phyloP scores from a whole-genome alignment of 352 stramenopile species.

The Globisporangium okanoganense region DNA sequence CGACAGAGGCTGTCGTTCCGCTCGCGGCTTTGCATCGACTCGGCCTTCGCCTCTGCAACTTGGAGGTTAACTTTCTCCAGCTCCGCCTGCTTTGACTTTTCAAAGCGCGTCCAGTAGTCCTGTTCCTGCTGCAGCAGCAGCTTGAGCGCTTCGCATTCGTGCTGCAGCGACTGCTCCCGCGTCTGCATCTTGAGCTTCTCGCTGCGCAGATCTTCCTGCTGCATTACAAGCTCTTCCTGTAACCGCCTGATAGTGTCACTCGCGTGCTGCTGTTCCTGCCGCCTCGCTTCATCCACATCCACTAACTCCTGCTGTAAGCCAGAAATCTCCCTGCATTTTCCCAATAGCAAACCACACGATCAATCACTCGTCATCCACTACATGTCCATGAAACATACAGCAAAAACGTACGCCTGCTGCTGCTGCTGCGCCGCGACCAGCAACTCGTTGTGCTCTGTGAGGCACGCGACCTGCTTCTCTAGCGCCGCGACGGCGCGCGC shows the following conservation, averaged over 20 bases:
- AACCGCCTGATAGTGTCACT: constrained; percentile 15
- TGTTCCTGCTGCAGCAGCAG: constrained; percentile 45
- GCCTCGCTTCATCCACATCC: constrained; percentile 14
- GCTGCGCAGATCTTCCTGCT: constrained; percentile 14
- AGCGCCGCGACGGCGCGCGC: constrained; percentile 39
- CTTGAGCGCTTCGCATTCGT: constrained; percentile 38
- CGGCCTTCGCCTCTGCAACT: constrained; percentile 25
- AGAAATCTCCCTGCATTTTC: constrained; percentile 13
- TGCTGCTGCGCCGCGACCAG: constrained; percentile 18
- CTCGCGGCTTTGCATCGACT: constrained; percentile 28
- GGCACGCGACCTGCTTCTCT: constrained; percentile 46
- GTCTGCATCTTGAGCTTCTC: constrained; percentile 12
- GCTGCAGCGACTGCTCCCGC: constrained; percentile 21
- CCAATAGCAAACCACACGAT: not conserved
- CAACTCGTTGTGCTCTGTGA: constrained; percentile 52
- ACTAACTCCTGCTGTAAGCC: constrained; percentile 16
- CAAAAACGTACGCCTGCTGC: constrained; percentile 17
- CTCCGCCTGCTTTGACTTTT: constrained; percentile 23
- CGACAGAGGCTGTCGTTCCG: constrained; percentile 28
- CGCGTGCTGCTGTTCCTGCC: constrained; percentile 11
- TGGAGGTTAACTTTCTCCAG: constrained; percentile 27
- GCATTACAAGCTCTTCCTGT: constrained; percentile 21
- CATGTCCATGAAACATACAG: not conserved
- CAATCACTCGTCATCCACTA: not conserved
- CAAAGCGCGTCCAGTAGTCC: constrained; percentile 34